phyloP scores from a whole-genome alignment of 2,329 filamentous ascomycete genomes.

The Pseudopyrenochaeta lycopersici region DNA sequence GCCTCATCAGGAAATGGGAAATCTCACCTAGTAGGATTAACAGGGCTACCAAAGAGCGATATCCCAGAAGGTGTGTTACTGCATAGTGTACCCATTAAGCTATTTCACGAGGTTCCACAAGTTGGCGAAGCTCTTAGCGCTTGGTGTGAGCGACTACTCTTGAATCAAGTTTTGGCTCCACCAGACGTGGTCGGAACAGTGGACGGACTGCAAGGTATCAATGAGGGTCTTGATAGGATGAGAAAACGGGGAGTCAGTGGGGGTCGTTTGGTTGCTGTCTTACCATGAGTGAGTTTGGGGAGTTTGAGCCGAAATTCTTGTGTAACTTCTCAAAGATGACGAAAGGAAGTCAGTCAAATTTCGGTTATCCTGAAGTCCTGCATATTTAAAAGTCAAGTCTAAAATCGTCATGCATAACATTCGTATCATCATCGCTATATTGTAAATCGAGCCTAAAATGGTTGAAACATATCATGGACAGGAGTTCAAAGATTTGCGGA shows the following conservation, averaged over 20 bases:
- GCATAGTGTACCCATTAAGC: constrained; percentile 77
- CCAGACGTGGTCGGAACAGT: constrained; percentile 73
- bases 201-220: constrained; percentile 72
- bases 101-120: constrained; percentile 73
- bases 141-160: constrained; percentile 75
- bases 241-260: constrained; percentile 72
- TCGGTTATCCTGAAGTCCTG: too few relatives aligned
- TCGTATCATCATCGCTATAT: too few relatives aligned
- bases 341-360: too few relatives aligned
- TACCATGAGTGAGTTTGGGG: constrained; percentile 3
- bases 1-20: constrained; percentile 30
- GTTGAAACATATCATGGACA: too few relatives aligned
- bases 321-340: not conserved
- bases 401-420: too few relatives aligned
- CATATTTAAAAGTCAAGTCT: too few relatives aligned
- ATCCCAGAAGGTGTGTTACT: constrained; percentile 59
- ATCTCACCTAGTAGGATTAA: constrained; percentile 72
- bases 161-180: constrained; percentile 61
- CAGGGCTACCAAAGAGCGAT: constrained; percentile 69
- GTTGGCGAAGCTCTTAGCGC: constrained; percentile 69
- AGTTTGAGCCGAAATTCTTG: not conserved
- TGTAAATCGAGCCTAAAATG: too few relatives aligned
- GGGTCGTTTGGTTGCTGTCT: constrained; percentile 66
- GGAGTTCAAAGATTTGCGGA: too few relatives aligned
- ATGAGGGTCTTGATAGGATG: constrained; percentile 72